phyloP scores from a whole-genome alignment of 163 green algal genomes.

The Volvox carteri region DNA sequence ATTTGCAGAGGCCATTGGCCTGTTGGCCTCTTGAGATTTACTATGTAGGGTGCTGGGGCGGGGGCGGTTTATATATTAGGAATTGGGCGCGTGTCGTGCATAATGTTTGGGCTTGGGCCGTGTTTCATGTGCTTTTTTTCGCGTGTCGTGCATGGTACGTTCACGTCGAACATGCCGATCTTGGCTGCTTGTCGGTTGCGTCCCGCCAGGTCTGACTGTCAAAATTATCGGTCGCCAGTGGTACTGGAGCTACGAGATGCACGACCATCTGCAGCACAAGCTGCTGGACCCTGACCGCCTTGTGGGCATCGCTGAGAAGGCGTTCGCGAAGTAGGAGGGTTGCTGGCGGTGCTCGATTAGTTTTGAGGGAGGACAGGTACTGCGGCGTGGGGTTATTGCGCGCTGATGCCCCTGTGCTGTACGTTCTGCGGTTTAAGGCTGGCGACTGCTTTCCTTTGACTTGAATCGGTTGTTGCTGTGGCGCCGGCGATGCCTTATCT shows the following conservation, averaged over 20 bases:
- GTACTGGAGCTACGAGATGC: conserved; percentile 76
- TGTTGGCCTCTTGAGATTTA: too few species aligned
- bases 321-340: conserved; percentile 14
- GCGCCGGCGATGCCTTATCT: background rate
- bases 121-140: too few species aligned
- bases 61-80: too few species aligned
- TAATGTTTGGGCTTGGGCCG: too few species aligned
- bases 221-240: conserved; percentile 73
- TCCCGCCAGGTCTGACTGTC: conserved; percentile 69
- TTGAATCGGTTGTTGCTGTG: background rate
- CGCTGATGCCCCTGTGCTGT: background rate
- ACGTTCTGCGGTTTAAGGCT: background rate
- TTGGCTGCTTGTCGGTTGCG: too few species aligned
- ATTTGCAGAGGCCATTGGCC: too few species aligned
- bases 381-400: background rate
- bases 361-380: background rate
- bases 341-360: background rate
- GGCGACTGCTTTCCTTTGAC: background rate
- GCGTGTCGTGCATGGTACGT: too few species aligned
- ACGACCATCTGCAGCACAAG: conserved; percentile 75
- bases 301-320: conserved; percentile 65
- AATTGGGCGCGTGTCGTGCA: too few species aligned
- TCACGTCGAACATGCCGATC: too few species aligned
- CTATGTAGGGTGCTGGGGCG: too few species aligned
- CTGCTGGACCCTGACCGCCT: conserved; percentile 69